phyloP scores from a whole-genome alignment of 2,329 filamentous ascomycete genomes.

The Talaromyces atroroseus region DNA sequence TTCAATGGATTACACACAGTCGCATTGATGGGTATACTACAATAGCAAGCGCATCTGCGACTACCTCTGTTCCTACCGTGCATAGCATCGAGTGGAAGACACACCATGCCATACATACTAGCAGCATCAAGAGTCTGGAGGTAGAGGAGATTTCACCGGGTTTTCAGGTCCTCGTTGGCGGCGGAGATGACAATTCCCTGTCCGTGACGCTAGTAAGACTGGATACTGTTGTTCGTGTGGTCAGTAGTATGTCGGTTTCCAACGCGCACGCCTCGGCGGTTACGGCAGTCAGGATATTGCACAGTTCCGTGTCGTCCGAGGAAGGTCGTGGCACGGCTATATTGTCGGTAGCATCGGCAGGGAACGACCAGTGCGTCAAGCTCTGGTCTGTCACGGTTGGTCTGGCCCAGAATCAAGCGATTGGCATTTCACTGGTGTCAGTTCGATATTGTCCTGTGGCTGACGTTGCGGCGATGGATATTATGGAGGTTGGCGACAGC shows the following conservation, averaged over 20 bases:
- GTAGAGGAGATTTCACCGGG: constrained; percentile 25
- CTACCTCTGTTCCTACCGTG: constrained; percentile 18
- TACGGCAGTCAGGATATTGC: constrained; percentile 34
- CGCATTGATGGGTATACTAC: constrained; percentile 14
- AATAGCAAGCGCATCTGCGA: constrained; percentile 6
- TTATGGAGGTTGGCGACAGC: constrained; percentile 15
- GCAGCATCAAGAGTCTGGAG: constrained; percentile 61
- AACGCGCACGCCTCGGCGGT: constrained; percentile 43
- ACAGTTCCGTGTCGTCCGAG: background rate
- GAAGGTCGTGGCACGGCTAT: constrained; percentile 13
- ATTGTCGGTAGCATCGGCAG: constrained; percentile 32
- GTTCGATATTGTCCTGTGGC: constrained; percentile 47
- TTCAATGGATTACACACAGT: constrained; percentile 23
- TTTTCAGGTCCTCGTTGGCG: constrained; percentile 59
- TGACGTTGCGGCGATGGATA: constrained; percentile 50
- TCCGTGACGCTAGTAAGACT: constrained; percentile 48
- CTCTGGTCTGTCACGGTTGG: constrained; percentile 36
- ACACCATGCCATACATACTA: constrained; percentile 64
- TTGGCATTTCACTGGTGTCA: constrained; percentile 21
- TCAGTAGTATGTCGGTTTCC: constrained; percentile 32
- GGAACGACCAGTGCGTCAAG: constrained; percentile 45
- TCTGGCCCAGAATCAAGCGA: constrained; percentile 17
- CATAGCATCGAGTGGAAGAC: constrained; percentile 26
- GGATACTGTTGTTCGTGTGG: constrained; percentile 9
- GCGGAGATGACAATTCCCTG: constrained; percentile 83